Evolutionary conservation across 1,284 basidiomycete genomes (phyloP), one percentile per base, ranked within the genome.

Genomic region (Papiliotrema nemorosa): DNA sequence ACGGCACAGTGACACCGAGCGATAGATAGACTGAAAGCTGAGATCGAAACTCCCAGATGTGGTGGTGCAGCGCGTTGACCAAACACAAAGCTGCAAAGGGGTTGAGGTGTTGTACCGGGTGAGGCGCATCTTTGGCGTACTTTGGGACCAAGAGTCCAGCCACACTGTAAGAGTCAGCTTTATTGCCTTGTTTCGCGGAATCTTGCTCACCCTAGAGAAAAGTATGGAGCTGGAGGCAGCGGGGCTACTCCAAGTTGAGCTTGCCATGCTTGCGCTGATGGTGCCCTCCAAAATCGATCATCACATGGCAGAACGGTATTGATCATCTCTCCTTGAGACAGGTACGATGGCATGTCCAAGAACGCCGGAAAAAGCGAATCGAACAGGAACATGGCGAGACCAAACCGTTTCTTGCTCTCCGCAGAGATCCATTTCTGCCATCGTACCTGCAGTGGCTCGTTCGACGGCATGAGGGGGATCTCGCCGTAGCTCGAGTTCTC

Each of bases 241-340:
- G 46, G 48, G 31, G 49, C 36, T n/a, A 55, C 49, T 9, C 57
- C 59, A 7, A 63, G 47, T 24, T 54, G 41, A 3, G 49, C 47
- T 12, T 44, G 43, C 61, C 61, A 63, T 20, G 53, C 48, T n/a
- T 55, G 53, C 3, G 57, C 53, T 3, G 52, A 49, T 6, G 50
- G 43, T 0, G 61, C 61, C 3, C 27, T 41, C 56, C 59, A 63
- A 36, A 51, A 60, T 6, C 53, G 35, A 14, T 63, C 61, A 27
- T 60, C 57, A 34, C 58, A 60, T 1, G 61, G 61, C 29, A 63
- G 44, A 1, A 52, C 55, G 7, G 57, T 55, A 27, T 48, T 39
- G 36, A 60, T 49, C 61, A 63, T 60, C 24, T 60, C 58, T 5
- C 59, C 54, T 33, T 55, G 61, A 2, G 58, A 56, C 20, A 55